These are phyloP conservation scores for Hura crepitans DNA, from an alignment of 441 rosid species.

Conservation along the genomic window DNA sequence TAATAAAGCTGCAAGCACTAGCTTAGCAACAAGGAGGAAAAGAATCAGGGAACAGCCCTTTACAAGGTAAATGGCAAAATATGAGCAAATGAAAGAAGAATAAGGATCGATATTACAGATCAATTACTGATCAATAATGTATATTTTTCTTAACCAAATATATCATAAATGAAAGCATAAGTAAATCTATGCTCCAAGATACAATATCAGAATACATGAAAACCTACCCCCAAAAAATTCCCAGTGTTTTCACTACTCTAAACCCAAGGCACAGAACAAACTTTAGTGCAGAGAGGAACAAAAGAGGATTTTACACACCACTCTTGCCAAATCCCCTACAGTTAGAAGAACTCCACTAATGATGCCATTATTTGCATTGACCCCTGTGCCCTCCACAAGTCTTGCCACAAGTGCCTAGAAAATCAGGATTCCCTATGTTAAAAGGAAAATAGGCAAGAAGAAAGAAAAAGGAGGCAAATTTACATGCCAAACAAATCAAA, in stretches of 20 bases:
- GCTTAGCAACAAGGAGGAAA: no score
- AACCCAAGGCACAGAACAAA: slow-evolving; percentile 4
- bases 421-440: slow-evolving; percentile 20
- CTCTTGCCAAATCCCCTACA: slow-evolving; percentile 99
- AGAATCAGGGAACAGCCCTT: no score
- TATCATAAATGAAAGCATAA: background rate
- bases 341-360: slow-evolving; percentile 97
- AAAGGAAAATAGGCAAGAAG: background rate
- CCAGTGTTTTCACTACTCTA: background rate
- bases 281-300: slow-evolving; percentile 3
- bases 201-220: background rate
- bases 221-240: background rate
- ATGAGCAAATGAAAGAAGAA: background rate
- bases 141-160: background rate
- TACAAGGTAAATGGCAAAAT: slow-evolving; percentile 11
- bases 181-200: background rate
- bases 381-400: slow-evolving; percentile 83
- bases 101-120: background rate
- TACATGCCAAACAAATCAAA: slow-evolving; percentile 33
- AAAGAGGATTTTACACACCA: slow-evolving; percentile 56
- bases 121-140: background rate
- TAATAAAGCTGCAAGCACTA: background rate
- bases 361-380: slow-evolving; percentile 85
- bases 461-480: background rate
- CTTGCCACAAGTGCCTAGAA: slow-evolving; percentile 97